Evolutionary conservation across 2,329 filamentous ascomycete genomes (phyloP).

Genomic region (Cryphonectria japonica): DNA sequence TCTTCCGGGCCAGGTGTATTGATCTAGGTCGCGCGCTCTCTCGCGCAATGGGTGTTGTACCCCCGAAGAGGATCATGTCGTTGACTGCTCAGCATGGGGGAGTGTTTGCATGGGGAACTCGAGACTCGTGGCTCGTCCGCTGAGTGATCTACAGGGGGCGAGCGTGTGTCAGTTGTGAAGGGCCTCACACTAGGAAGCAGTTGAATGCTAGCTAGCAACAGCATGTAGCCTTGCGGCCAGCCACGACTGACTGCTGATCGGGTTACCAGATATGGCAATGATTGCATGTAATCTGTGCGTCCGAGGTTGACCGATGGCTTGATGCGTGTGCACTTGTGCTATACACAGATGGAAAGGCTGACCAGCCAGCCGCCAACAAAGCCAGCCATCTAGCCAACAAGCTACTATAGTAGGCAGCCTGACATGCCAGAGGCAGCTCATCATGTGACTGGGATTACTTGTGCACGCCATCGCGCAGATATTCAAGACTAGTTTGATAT

Average conservation of each 20-base stretch:
- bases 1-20: not conserved
- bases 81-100: not conserved
- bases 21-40: not conserved
- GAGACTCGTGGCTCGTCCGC: not conserved
- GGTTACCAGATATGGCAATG: constrained; percentile 24
- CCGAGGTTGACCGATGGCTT: not conserved
- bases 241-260: constrained; percentile 18
- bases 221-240: constrained; percentile 1
- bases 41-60: not conserved
- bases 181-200: not conserved
- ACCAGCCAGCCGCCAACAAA: not conserved
- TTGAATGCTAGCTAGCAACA: not conserved
- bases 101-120: not conserved
- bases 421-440: not conserved
- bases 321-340: constrained; percentile 4
- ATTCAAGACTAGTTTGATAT: not conserved
- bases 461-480: not conserved
- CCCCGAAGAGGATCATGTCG: not conserved
- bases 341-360: constrained; percentile 15
- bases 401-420: not conserved
- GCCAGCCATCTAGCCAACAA: no score
- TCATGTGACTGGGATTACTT: not conserved
- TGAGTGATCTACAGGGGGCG: not conserved
- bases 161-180: not conserved
- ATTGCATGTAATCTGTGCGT: not conserved